A percentile compares a stretch with the other conserved stretches of the same genome.
Evolutionary conservation across 495 filamentous ascomycete species (phyloP).

Genomic region (Penicillium coffeae): DNA sequence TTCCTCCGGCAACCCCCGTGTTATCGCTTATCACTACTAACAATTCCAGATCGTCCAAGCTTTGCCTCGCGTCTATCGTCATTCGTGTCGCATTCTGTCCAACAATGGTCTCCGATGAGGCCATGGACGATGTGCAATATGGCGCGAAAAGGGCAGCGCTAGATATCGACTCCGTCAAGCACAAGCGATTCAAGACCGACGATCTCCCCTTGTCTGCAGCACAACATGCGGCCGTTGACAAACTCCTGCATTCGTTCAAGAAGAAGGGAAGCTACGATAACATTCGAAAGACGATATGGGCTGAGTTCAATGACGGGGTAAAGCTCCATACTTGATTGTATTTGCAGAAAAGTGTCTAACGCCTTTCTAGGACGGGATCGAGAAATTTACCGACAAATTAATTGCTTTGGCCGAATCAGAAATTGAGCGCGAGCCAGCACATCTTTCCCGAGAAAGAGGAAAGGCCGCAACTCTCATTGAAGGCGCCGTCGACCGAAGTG

Average conservation of each 20-base stretch:
- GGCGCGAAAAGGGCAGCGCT: conserved; percentile 24
- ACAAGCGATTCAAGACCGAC: conserved; percentile 75
- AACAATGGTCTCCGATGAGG: conserved; percentile 44
- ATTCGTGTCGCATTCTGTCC: conserved; percentile 7
- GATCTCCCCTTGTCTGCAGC: conserved; percentile 73
- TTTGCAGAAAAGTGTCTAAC: conserved; percentile 10
- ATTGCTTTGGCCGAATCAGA: conserved; percentile 72
- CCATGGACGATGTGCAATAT: conserved; percentile 26
- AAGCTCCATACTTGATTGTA: conserved; percentile 5
- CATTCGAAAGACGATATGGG: conserved; percentile 77
- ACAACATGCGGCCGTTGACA: conserved; percentile 72
- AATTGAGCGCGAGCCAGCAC: conserved; percentile 71
- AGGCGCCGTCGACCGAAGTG: conserved; percentile 77
- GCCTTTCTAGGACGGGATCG: conserved; percentile 59
- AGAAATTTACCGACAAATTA: conserved; percentile 60
- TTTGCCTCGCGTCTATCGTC: not conserved
- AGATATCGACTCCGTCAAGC: conserved; percentile 39
- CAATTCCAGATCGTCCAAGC: conserved; percentile 13
- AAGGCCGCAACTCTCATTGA: conserved; percentile 83
- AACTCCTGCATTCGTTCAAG: conserved; percentile 75
- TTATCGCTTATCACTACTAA: conserved; percentile 28
- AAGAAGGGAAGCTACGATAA: conserved; percentile 87
- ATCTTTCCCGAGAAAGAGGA: conserved; percentile 71
- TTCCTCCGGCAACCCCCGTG: conserved; percentile 13
- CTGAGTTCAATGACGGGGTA: conserved; percentile 74